Evolutionary conservation across 768 basidiomycete species (phyloP).

Genomic region (Boletus pseudopeckii): DNA sequence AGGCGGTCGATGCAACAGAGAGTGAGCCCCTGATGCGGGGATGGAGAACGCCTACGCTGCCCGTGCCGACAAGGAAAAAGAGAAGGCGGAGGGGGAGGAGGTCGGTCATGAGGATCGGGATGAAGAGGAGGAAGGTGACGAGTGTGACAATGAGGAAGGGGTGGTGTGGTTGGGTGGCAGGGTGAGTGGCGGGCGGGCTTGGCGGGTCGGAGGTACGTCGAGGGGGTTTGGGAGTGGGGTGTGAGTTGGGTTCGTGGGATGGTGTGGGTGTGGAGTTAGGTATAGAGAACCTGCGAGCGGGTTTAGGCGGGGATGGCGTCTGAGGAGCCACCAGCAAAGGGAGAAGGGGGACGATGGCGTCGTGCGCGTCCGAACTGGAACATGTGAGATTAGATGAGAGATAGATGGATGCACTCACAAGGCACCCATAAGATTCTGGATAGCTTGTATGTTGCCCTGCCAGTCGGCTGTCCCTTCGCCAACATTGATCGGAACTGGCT

Average conservation of each 20-base stretch:
- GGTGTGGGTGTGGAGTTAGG: not conserved
- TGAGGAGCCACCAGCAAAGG: slow-evolving; percentile 44
- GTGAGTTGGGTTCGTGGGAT: slow-evolving; percentile 10
- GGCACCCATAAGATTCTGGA: slow-evolving; percentile 88
- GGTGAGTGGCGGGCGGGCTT: not conserved
- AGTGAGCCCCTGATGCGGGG: slow-evolving; percentile 4
- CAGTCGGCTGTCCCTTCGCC: slow-evolving; percentile 72
- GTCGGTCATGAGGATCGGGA: slow-evolving; percentile 39
- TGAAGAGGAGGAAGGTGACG: slow-evolving; percentile 36
- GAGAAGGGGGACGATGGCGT: slow-evolving; percentile 47
- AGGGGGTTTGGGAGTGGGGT: slow-evolving; percentile 4
- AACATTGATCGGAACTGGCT: slow-evolving; percentile 36
- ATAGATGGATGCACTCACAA: slow-evolving; percentile 45
- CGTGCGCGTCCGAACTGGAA: slow-evolving; percentile 59
- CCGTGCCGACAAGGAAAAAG: slow-evolving; percentile 34
- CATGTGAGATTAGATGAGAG: slow-evolving; percentile 19
- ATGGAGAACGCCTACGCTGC: slow-evolving; percentile 13
- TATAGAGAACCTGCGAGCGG: slow-evolving; percentile 34
- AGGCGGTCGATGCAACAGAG: not conserved
- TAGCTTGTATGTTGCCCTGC: slow-evolving; percentile 83
- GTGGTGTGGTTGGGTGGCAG: slow-evolving; percentile 24
- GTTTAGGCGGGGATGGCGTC: slow-evolving; percentile 42
- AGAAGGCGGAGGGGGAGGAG: slow-evolving; percentile 46
- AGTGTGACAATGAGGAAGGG: slow-evolving; percentile 39
- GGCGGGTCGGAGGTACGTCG: not conserved